Evolutionary conservation across 345 rosid species (phyloP), one percentile per base, ranked within the genome.

Genomic region (Citrus sp.): DNA sequence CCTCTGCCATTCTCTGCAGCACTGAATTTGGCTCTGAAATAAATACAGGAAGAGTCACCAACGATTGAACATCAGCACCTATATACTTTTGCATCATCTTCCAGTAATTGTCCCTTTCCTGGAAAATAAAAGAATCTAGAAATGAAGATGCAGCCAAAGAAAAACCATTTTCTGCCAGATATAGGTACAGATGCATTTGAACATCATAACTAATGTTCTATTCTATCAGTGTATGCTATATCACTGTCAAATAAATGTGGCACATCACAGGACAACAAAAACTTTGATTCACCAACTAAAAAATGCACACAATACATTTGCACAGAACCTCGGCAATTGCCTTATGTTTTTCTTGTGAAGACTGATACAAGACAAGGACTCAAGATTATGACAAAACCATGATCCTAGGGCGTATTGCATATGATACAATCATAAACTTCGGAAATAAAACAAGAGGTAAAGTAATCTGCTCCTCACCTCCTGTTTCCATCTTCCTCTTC

Each of bases 1-100:
- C 99, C 99, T 96, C 99, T 9, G 98, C 98, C 94, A 96, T 90
- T 86, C 88, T 96, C 92, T 96, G 99, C 72, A 94, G 84, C 94
- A 92, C 94, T 56, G 99, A 88, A 92, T 87, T 86, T 78, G 99
- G 99, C 82, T 96, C 98, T 84, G 91, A 94, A 75, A 94, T 96
- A 75, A 96, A 82, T 19, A 96, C 99, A 6, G 98, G 99, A 77
- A 96, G 95, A 7, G 98, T 94, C 82, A 96, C 99, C 98, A 96
- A 85, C 4, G 99, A 96, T 66, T 98, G 94, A 64, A 96, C 90
- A 82, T 96, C 99, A 70, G 98, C 77, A 63, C 99, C 99, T 75
- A 92, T 82, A 66, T 94, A 94, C 66, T 92, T 96, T 63, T 94
- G 99, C 99, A 96, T 96, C 93, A 90, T 96, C 89, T 92, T 96